These are phyloP conservation scores for Calvatia gigantea DNA, from an alignment of 768 basidiomycete genomes.

Conservation along the genomic window DNA sequence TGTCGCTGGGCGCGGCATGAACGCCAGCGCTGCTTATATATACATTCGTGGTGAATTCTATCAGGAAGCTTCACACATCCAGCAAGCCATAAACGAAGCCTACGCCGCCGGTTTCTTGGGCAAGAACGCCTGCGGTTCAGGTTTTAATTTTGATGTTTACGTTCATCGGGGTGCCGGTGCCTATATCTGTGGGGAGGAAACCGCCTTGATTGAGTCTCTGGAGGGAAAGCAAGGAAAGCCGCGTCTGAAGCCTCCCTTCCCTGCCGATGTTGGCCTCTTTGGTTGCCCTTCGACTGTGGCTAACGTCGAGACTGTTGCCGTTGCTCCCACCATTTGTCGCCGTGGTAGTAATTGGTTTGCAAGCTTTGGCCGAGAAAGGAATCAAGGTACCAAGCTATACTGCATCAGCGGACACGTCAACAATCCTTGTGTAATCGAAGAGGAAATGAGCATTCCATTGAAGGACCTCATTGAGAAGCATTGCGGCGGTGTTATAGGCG, in stretches of 20 bases:
- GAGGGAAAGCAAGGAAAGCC: conserved; percentile 99
- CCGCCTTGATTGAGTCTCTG: conserved; percentile 92
- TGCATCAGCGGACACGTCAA: conserved; percentile 98
- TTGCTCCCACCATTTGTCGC: conserved; percentile 94
- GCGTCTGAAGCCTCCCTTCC: conserved; percentile 96
- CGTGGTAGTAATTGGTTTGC: conserved; percentile 91
- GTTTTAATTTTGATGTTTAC: conserved; percentile 96
- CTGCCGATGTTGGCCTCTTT: conserved; percentile 96
- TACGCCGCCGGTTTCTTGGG: conserved; percentile 88
- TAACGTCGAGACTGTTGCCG: conserved; percentile 97
- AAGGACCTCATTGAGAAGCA: conserved; percentile 95
- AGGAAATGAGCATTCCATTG: conserved; percentile 98
- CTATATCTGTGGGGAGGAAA: conserved; percentile 99
- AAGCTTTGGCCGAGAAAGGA: conserved; percentile 85
- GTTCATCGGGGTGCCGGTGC: conserved; percentile 98
- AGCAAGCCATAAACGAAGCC: conserved; percentile 94
- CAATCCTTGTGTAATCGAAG: conserved; percentile 96
- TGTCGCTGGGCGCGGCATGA: conserved; percentile 96
- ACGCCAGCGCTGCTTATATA: conserved; percentile 98
- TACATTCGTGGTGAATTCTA: conserved; percentile 99
- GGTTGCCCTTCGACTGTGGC: conserved; percentile 97
- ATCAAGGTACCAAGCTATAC: conserved; percentile 95
- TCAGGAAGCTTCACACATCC: conserved; percentile 90
- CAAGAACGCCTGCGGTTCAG: conserved; percentile 86
- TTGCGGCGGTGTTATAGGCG: conserved; percentile 90